These are phyloP conservation scores for Millerozyma acaciae DNA, from an alignment of 805 yeast species.

Conservation along the genomic window DNA sequence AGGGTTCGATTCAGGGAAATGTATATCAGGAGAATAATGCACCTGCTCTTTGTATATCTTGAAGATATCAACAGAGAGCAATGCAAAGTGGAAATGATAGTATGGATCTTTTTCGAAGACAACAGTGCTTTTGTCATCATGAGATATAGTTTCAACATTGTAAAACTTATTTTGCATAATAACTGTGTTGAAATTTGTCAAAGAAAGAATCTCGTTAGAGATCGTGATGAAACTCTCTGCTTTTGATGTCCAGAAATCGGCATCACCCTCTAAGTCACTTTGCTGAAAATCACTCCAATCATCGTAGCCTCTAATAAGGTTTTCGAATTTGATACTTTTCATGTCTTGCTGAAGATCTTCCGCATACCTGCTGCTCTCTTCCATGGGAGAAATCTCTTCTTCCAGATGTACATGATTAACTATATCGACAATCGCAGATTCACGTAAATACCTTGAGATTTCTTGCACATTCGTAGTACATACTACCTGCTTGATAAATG, in stretches of 20 bases:
- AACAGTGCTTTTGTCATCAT: too few relatives aligned
- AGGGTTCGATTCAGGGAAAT: too few relatives aligned
- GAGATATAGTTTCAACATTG: background rate
- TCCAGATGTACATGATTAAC: constrained; percentile 41
- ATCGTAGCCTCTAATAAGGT: constrained; percentile 42
- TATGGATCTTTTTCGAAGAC: too few relatives aligned
- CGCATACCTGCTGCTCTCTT: constrained; percentile 44
- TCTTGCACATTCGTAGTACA: constrained; percentile 11
- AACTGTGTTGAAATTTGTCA: constrained; percentile 29
- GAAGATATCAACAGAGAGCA: too few relatives aligned
- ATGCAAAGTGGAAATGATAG: too few relatives aligned
- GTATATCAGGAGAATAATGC: too few relatives aligned
- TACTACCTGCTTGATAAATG: constrained; percentile 18
- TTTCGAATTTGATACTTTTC: constrained; percentile 23
- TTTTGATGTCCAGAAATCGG: constrained; percentile 40
- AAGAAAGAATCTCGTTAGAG: constrained; percentile 21
- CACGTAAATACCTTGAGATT: constrained; percentile 43
- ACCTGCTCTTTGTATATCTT: too few relatives aligned
- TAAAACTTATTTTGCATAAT: constrained; percentile 8
- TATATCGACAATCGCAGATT: constrained; percentile 44
- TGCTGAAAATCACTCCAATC: constrained; percentile 20
- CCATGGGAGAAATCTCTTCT: constrained; percentile 34
- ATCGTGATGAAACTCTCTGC: constrained; percentile 35
- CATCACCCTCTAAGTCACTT: constrained; percentile 4
- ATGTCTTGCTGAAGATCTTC: constrained; percentile 36